phyloP scores from a whole-genome alignment of 1,284 basidiomycete genomes.

The Malassezia japonica region DNA sequence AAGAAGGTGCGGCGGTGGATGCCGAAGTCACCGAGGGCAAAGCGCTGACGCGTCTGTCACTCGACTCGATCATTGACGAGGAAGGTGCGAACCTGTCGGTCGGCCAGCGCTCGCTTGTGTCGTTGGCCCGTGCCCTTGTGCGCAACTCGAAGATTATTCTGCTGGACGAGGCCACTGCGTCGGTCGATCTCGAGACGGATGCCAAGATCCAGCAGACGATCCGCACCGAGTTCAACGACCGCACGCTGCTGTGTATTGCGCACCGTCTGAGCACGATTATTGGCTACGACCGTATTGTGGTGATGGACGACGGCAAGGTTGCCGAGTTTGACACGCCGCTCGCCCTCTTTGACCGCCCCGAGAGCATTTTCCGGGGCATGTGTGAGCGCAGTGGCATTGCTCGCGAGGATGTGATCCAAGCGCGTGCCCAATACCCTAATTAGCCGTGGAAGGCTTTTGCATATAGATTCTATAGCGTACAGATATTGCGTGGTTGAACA shows the following conservation, averaged over 20 bases:
- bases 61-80: slow-evolving; percentile 45
- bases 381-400: slow-evolving; percentile 65
- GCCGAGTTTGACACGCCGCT: slow-evolving; percentile 64
- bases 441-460: background rate
- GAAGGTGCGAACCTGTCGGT: slow-evolving; percentile 46
- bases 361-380: slow-evolving; percentile 61
- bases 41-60: slow-evolving; percentile 29
- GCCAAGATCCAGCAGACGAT: slow-evolving; percentile 77
- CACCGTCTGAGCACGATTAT: slow-evolving; percentile 67
- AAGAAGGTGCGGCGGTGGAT: background rate
- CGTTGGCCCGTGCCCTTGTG: slow-evolving; percentile 47
- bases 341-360: slow-evolving; percentile 54
- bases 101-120: slow-evolving; percentile 48
- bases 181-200: slow-evolving; percentile 67
- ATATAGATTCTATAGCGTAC: too few species aligned
- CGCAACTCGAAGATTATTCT: slow-evolving; percentile 34
- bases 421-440: background rate
- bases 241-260: slow-evolving; percentile 69
- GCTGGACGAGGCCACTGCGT: slow-evolving; percentile 67
- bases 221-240: slow-evolving; percentile 65
- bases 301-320: slow-evolving; percentile 64
- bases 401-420: slow-evolving; percentile 50
- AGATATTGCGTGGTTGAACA: slow-evolving; percentile 23
- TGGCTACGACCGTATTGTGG: slow-evolving; percentile 67
- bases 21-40: background rate